phyloP scores from a whole-genome alignment of 192 early-diverging fungal species.

The Coemansia sp. region DNA sequence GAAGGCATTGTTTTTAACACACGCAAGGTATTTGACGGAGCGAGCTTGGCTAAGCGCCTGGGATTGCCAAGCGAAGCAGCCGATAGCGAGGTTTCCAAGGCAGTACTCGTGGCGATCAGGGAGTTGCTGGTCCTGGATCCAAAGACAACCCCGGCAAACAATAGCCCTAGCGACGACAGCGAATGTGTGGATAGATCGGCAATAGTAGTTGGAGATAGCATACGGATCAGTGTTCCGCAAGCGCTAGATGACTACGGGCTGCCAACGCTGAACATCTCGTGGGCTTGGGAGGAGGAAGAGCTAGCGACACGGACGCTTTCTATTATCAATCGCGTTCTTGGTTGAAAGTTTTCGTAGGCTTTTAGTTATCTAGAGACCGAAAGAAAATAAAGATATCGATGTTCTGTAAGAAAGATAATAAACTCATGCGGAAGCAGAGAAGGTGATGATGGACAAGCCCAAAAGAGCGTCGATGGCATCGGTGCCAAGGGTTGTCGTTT shows the following conservation, averaged over 20 bases:
- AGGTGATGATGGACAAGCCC: conserved; percentile 34
- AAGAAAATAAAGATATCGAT: too few species aligned
- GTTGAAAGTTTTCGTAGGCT: background rate
- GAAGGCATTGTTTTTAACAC: conserved; percentile 32
- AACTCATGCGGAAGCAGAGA: conserved; percentile 10
- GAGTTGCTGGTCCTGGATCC: conserved; percentile 31
- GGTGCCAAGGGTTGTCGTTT: conserved; percentile 44
- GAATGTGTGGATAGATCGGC: background rate
- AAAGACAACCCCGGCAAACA: conserved; percentile 3
- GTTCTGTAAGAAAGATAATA: background rate
- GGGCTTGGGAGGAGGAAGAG: conserved; percentile 68
- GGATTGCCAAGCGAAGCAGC: background rate
- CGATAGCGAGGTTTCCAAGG: conserved; percentile 6
- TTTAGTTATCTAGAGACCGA: background rate
- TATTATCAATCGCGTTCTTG: conserved; percentile 51
- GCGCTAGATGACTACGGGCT: conserved; percentile 11
- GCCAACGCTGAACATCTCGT: conserved; percentile 54
- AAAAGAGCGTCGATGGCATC: conserved; percentile 38
- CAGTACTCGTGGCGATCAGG: conserved; percentile 20
- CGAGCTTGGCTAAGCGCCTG: conserved; percentile 23
- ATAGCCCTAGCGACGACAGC: background rate
- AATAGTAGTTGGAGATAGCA: conserved; percentile 17
- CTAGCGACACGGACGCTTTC: conserved; percentile 62
- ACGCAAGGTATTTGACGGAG: conserved; percentile 30
- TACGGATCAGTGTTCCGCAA: conserved; percentile 14